A percentile compares a stretch with the other conserved stretches of the same genome.
Conservation (phyloP, 23 red algal genomes). For the Gracilaria domingensis region DNA sequence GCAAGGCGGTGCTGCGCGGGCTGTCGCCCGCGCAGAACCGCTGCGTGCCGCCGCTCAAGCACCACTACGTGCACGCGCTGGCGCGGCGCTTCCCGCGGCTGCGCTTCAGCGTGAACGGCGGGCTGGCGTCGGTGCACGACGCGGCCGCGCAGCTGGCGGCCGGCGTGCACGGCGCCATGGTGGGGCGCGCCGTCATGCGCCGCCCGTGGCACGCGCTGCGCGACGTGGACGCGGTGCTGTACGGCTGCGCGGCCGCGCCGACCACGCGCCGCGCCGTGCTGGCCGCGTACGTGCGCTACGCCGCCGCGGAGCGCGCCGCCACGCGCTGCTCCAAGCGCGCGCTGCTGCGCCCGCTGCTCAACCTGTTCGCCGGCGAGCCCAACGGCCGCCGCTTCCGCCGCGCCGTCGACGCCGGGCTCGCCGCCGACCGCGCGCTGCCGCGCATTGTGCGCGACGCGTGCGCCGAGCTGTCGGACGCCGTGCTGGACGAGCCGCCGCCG, state of each 20-base stretch:
- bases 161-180: conserved; percentile 92
- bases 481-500: conserved; percentile 69
- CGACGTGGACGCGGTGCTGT: conserved; percentile 82
- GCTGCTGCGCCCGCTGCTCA: conserved; percentile 81
- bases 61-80: conserved; percentile 83
- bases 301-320: conserved; percentile 19
- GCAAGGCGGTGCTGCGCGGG: conserved; percentile 85
- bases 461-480: conserved; percentile 44
- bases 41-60: conserved; percentile 83
- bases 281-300: conserved; percentile 50
- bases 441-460: conserved; percentile 42
- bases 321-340: conserved; percentile 18
- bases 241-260: conserved; percentile 1
- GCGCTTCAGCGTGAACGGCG: conserved; percentile 89
- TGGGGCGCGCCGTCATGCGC: conserved; percentile 91
- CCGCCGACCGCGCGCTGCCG: background rate
- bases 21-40: conserved; percentile 95
- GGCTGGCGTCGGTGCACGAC: conserved; percentile 61
- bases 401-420: conserved; percentile 56
- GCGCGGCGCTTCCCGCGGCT: conserved; percentile 79
- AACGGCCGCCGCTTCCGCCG: conserved; percentile 76
- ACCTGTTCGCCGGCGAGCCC: conserved; percentile 80
- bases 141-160: conserved; percentile 61
- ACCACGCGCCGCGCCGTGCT: conserved; percentile 61
- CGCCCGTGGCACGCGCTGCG: conserved; percentile 83